Percentiles rank a stretch among this genome's conserved stretches.
Conservation (phyloP, 208 protist genomes). For the Crithidia sp. region DNA sequence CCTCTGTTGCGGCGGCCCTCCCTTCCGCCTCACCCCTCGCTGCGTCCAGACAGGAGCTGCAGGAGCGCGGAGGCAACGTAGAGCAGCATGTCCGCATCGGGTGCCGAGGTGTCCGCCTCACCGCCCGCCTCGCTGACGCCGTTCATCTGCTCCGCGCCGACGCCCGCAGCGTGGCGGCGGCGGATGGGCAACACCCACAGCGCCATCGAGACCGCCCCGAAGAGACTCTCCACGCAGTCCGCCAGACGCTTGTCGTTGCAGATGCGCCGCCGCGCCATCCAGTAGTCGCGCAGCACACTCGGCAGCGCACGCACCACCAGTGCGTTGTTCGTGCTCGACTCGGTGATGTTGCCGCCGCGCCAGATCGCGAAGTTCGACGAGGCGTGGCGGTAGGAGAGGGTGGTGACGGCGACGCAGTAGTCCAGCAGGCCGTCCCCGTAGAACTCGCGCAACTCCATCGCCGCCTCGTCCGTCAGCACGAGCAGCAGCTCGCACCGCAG, state of each 20-base stretch:
- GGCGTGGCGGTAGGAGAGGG: constrained; percentile 22
- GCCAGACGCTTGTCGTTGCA: constrained; percentile 46
- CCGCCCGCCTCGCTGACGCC: not conserved
- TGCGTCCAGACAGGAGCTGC: constrained; percentile 16
- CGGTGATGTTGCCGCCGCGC: constrained; percentile 34
- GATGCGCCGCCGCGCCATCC: constrained; percentile 27
- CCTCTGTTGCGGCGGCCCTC: not conserved
- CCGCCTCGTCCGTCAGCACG: constrained; percentile 27
- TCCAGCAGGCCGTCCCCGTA: constrained; percentile 62
- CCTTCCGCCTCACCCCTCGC: not conserved
- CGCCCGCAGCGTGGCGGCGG: not conserved
- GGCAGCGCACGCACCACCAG: constrained; percentile 35
- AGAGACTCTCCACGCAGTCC: constrained; percentile 57
- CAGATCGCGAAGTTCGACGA: constrained; percentile 23
- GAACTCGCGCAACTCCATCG: constrained; percentile 48
- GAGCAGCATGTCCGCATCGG: constrained; percentile 24
- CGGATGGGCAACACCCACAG: constrained; percentile 49
- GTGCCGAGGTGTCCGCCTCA: not conserved
- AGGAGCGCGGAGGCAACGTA: constrained; percentile 33
- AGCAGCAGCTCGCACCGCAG: constrained; percentile 36
- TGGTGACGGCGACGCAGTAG: constrained; percentile 31
- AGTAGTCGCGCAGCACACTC: constrained; percentile 27
- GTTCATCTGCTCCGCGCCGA: not conserved
- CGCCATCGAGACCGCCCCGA: constrained; percentile 51
- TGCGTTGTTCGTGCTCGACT: constrained; percentile 22